Conservation (phyloP, 495 filamentous ascomycete species). For the Astrothelium subdiscretum region DNA sequence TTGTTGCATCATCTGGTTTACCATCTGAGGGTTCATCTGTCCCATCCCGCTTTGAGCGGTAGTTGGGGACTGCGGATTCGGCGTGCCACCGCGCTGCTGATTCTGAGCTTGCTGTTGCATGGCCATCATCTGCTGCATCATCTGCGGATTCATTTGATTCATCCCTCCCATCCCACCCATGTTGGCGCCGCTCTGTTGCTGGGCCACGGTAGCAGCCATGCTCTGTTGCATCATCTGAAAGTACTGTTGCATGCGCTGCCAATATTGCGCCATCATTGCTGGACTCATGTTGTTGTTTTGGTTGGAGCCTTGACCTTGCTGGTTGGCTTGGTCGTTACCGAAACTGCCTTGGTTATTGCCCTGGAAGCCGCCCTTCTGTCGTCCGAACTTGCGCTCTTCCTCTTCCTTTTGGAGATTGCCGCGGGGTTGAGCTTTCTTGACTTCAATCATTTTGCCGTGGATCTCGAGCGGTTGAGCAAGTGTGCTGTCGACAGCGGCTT, state of each 20-base stretch:
- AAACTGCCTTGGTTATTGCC: slow-evolving; percentile 18
- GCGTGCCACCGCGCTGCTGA: slow-evolving; percentile 24
- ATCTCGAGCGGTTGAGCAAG: slow-evolving; percentile 74
- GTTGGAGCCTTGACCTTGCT: slow-evolving; percentile 9
- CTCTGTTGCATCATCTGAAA: slow-evolving; percentile 87
- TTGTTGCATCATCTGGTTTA: slow-evolving; percentile 60
- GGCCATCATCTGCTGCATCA: slow-evolving; percentile 20
- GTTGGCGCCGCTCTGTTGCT: slow-evolving; percentile 18
- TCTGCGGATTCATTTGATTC: slow-evolving; percentile 39
- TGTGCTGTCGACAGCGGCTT: slow-evolving; percentile 86
- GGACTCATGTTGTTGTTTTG: slow-evolving; percentile 60
- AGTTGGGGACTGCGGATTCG: slow-evolving; percentile 28
- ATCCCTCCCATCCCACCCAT: slow-evolving; percentile 31
- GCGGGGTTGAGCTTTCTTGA: slow-evolving; percentile 93
- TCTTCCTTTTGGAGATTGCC: slow-evolving; percentile 91
- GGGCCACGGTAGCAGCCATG: slow-evolving; percentile 36
- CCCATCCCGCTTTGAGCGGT: slow-evolving; percentile 5
- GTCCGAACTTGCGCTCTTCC: slow-evolving; percentile 48
- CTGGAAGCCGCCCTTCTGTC: slow-evolving; percentile 34
- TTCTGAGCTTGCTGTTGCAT: slow-evolving; percentile 3
- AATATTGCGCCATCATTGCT: slow-evolving; percentile 95
- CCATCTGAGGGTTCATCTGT: slow-evolving; percentile 51
- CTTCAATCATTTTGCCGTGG: slow-evolving; percentile 89
- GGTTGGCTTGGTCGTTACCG: slow-evolving; percentile 24
- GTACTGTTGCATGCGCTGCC: slow-evolving; percentile 95